Conservation (phyloP, 2,329 filamentous ascomycete species). For the Fusarium secorum region DNA sequence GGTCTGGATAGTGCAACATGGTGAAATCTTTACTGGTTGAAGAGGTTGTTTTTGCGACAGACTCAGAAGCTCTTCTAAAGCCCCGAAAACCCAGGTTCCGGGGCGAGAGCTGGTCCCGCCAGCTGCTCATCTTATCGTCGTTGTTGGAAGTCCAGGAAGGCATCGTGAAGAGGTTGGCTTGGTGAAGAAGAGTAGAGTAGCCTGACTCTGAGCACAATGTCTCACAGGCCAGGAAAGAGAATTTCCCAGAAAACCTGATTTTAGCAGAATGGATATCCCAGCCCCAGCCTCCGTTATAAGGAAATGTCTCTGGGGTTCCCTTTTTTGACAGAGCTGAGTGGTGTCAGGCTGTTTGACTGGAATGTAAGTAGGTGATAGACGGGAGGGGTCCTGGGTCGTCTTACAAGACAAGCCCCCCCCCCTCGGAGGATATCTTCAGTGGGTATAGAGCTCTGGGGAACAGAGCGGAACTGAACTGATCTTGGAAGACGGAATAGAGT, state of each 20-base stretch:
- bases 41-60: slow-evolving; percentile 9
- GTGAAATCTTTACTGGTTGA: slow-evolving; percentile 21
- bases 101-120: slow-evolving; percentile 34
- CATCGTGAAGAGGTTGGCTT: slow-evolving; percentile 18
- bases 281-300: slow-evolving; percentile 22
- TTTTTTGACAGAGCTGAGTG: slow-evolving; percentile 6
- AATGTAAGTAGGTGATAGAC: slow-evolving; percentile 34
- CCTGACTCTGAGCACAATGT: slow-evolving; percentile 11
- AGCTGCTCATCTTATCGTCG: slow-evolving; percentile 35
- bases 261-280: background rate
- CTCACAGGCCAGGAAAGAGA: slow-evolving; percentile 7
- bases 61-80: slow-evolving; percentile 34
- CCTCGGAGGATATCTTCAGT: slow-evolving; percentile 5
- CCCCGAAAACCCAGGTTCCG: slow-evolving; percentile 27
- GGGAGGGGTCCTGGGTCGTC: slow-evolving; percentile 6
- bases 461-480: background rate
- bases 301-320: background rate
- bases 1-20: slow-evolving; percentile 38
- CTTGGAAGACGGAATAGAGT: slow-evolving; percentile 17
- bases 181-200: background rate
- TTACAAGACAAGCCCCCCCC: background rate
- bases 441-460: slow-evolving; percentile 1
- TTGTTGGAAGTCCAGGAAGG: slow-evolving; percentile 23
- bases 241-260: slow-evolving; percentile 12
- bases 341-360: slow-evolving; percentile 22